Conservation (phyloP, 306 rosid genomes). For the Rosa multiflora region DNA sequence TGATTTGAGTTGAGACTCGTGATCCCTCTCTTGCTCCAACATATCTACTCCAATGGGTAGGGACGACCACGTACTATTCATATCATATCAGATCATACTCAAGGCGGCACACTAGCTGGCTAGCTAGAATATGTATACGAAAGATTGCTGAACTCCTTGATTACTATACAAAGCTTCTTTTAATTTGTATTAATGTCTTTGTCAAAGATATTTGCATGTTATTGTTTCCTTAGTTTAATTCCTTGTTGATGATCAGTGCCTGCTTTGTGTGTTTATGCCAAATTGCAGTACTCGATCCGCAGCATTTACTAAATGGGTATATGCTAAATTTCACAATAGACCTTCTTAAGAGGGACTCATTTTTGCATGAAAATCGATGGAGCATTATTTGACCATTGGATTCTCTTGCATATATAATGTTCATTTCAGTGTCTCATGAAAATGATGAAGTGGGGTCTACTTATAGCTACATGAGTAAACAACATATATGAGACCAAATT, state of each 20-base stretch:
- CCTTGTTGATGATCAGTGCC: too few species aligned
- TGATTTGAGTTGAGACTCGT: neutral
- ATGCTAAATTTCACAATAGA: neutral
- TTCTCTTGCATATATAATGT: neutral
- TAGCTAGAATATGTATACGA: neutral
- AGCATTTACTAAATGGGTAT: neutral
- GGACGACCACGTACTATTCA: neutral
- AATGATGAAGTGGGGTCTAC: neutral
- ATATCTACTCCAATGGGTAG: neutral
- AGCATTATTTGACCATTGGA: neutral
- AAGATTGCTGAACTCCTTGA: neutral
- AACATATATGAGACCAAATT: neutral
- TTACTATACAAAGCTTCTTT: neutral
- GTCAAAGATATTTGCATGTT: neutral
- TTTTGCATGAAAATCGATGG: neutral
- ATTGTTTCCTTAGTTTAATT: neutral
- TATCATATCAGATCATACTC: slow-evolving; percentile 1
- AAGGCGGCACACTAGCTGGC: neutral
- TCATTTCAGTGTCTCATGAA: neutral
- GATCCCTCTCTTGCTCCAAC: neutral
- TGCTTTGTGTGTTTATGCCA: neutral
- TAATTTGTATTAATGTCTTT: neutral
- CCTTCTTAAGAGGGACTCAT: neutral
- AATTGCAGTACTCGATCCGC: neutral
- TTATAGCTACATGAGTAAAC: neutral